Conservation (phyloP, 441 rosid genomes). For the Pelargonium cotyledonis region DNA sequence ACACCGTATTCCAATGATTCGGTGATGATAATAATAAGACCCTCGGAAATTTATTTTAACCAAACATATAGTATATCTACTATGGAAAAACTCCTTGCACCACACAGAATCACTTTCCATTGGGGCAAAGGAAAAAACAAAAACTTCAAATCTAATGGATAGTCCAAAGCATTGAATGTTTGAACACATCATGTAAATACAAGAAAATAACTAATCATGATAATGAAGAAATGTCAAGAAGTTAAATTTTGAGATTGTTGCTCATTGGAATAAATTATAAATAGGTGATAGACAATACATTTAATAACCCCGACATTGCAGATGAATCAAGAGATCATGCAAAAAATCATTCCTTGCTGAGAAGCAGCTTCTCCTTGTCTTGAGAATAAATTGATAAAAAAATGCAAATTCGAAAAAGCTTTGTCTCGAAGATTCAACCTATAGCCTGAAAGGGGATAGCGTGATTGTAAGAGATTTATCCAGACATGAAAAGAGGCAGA, state of each 20-base stretch:
- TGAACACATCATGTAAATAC: neutral
- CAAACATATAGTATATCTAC: no score
- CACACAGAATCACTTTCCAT: no score
- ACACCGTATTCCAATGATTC: no score
- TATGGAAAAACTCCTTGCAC: no score
- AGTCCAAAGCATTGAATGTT: no score
- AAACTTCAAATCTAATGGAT: no score
- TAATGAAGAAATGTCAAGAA: neutral
- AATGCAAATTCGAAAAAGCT: conserved; percentile 21
- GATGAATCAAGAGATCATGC: conserved; percentile 44
- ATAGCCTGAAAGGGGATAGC: conserved; percentile 40
- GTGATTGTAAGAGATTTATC: conserved; percentile 20
- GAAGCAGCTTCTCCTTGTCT: conserved; percentile 31
- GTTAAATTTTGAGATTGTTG: neutral
- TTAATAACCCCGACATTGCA: conserved; percentile 85
- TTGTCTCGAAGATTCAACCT: conserved; percentile 22
- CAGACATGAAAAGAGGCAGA: neutral
- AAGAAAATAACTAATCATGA: neutral
- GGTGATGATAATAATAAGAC: no score
- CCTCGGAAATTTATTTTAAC: no score
- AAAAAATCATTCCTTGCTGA: conserved; percentile 44
- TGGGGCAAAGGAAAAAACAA: no score
- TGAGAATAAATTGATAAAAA: conserved; percentile 19
- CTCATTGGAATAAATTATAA: conserved; percentile 12
- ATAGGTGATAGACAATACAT: conserved; percentile 43